Evolutionary conservation across 306 rosid genomes (phyloP), one percentile per base, ranked within the genome.

Genomic region (Trichosanthes truncata): DNA sequence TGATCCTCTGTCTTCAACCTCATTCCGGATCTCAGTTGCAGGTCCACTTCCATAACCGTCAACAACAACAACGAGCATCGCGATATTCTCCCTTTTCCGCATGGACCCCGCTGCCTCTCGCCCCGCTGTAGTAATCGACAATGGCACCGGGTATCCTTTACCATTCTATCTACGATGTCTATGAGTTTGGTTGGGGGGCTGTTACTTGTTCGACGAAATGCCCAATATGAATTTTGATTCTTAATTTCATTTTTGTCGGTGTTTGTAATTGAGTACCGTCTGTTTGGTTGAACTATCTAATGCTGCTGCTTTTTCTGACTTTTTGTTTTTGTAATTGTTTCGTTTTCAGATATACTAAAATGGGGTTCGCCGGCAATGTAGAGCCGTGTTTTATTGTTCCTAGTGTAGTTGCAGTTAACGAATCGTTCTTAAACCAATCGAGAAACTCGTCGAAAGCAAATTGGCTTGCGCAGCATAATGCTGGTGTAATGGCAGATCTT

Each of bases 401-500:
- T 9, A 90, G 94, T 5, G 99, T 90, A 38, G 99, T 96, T 14
- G 97, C 99, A 3, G 77, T 91, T 60, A 96, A 96, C 35, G 98
- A 96, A 76, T 93, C 99, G 72, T 96, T 96, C 51, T 36, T 91
- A 74, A 93, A 89, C 77, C 98, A 87, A 82, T 87, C 97, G 18
- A 84, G 92, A 74, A 86, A 71, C 78, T 73, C 89, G 80, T 93
- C 99, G 1, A 96, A 96, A 84, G 92, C 89, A 48, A 91, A 87
- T 84, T 91, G 89, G 97, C 36, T 88, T 10, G 89, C 98, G 56
- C 99, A 96, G 88, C 93, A 96, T 85, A 96, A 90, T 81, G 99
- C 99, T 0, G 99, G 99, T 20, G 99, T 96, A 10, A 96, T 93
- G 98, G 99, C 99, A 23, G 99, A 96, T 93, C 98, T 96, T 52